These are phyloP conservation scores for Pyrus hybrid DNA, from an alignment of 331 rosid genomes.

Conservation along the genomic window DNA sequence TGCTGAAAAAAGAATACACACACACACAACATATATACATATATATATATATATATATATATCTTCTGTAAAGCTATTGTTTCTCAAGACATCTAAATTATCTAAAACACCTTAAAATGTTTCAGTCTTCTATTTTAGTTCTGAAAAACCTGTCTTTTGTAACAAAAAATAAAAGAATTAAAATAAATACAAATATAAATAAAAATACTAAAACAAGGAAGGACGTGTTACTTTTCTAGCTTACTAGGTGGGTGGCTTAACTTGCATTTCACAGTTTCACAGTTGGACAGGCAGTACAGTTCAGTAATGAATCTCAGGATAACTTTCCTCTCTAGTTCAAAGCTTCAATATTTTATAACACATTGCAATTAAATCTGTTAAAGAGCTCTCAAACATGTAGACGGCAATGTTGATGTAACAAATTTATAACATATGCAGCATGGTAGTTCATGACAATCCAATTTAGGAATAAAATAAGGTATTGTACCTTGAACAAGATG, in stretches of 20 bases:
- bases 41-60: too few relatives aligned
- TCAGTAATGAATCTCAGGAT: background rate
- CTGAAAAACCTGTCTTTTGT: background rate
- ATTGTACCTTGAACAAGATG: constrained; percentile 91
- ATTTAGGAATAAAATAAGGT: background rate
- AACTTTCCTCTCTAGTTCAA: background rate
- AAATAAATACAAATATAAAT: too few relatives aligned
- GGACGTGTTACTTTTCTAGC: background rate
- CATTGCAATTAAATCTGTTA: background rate
- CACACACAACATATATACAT: too few relatives aligned
- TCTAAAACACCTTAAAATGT: background rate
- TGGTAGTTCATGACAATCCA: background rate
- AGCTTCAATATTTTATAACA: background rate
- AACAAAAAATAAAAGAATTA: too few relatives aligned
- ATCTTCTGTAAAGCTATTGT: too few relatives aligned
- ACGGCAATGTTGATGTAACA: background rate
- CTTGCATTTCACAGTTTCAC: background rate
- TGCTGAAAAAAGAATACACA: too few relatives aligned
- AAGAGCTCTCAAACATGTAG: background rate
- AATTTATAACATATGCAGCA: background rate
- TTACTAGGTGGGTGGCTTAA: background rate
- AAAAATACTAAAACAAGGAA: background rate
- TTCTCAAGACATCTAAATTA: background rate
- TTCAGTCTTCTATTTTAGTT: background rate
- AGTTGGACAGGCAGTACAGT: background rate